phyloP scores from a whole-genome alignment of 2,329 filamentous ascomycete genomes.

The Paecilomyces dactylethromorphus region DNA sequence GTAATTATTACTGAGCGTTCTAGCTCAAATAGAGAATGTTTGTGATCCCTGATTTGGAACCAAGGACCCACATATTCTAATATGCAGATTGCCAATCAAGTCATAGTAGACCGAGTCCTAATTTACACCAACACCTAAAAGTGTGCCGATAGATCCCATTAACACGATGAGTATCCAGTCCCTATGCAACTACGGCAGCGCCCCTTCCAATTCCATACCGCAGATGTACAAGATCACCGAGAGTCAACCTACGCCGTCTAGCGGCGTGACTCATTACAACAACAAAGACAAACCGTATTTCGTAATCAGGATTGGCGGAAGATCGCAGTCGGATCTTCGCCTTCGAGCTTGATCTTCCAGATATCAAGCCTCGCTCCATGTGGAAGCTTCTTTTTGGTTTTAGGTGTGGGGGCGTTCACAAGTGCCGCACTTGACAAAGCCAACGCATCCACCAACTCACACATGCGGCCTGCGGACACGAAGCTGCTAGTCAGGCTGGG shows the following conservation, averaged over 20 bases:
- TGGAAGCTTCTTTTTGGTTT: constrained; percentile 33
- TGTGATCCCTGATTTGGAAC: neutral
- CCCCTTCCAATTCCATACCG: neutral
- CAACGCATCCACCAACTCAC: constrained; percentile 69
- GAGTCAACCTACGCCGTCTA: neutral
- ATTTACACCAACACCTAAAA: neutral
- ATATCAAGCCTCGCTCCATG: constrained; percentile 31
- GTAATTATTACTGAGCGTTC: neutral
- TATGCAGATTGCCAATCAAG: neutral
- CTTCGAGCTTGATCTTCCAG: constrained; percentile 29
- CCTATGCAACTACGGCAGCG: neutral
- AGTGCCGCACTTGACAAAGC: constrained; percentile 71
- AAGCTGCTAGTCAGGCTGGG: constrained; percentile 63
- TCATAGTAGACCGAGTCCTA: neutral
- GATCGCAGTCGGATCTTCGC: constrained; percentile 12
- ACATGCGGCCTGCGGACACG: constrained; percentile 59
- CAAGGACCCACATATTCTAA: neutral
- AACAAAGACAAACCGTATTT: neutral
- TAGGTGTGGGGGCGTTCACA: constrained; percentile 41
- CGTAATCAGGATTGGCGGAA: neutral
- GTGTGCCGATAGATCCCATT: neutral
- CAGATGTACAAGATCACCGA: neutral
- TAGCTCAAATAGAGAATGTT: neutral
- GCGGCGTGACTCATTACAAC: neutral
- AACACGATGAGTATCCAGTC: neutral